These are phyloP conservation scores for Tetracladium setigerum DNA, from an alignment of 495 filamentous ascomycete species.

Conservation along the genomic window DNA sequence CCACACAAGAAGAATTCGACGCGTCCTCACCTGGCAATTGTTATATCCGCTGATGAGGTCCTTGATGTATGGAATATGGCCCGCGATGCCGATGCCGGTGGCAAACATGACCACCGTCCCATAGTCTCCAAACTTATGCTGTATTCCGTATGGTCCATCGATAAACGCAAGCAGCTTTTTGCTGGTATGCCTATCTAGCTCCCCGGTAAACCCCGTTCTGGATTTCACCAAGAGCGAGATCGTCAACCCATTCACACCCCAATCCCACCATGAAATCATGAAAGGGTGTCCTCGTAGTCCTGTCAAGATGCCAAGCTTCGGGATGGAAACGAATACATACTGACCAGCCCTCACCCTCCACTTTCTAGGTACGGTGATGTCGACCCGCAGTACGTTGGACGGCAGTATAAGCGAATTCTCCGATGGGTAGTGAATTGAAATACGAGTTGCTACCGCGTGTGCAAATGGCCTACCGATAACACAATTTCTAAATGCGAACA, in stretches of 20 bases:
- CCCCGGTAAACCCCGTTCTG: slow-evolving; percentile 26
- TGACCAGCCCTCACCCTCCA: slow-evolving; percentile 25
- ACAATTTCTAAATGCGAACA: slow-evolving; percentile 10
- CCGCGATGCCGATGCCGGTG: slow-evolving; percentile 30
- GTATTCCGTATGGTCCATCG: slow-evolving; percentile 28
- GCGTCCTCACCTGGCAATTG: slow-evolving; percentile 22
- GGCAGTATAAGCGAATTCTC: background rate
- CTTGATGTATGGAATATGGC: slow-evolving; percentile 31
- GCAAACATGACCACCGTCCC: slow-evolving; percentile 28
- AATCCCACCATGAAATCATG: slow-evolving; percentile 28
- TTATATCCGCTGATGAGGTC: slow-evolving; percentile 26
- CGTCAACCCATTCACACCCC: slow-evolving; percentile 14
- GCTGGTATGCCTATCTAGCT: slow-evolving; percentile 13
- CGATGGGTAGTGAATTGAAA: background rate
- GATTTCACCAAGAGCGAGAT: slow-evolving; percentile 25
- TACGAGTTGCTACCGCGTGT: background rate
- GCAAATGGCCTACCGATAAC: slow-evolving; percentile 2
- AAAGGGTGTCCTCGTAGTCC: slow-evolving; percentile 27
- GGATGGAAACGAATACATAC: slow-evolving; percentile 24
- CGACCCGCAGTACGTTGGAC: slow-evolving; percentile 7
- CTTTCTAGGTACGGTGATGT: slow-evolving; percentile 21
- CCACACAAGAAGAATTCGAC: slow-evolving; percentile 27
- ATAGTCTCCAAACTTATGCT: slow-evolving; percentile 26
- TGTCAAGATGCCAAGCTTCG: slow-evolving; percentile 20
- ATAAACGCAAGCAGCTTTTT: slow-evolving; percentile 22